Conservation (phyloP, 2,329 filamentous ascomycete genomes). For the Arthroderma sp. region DNA sequence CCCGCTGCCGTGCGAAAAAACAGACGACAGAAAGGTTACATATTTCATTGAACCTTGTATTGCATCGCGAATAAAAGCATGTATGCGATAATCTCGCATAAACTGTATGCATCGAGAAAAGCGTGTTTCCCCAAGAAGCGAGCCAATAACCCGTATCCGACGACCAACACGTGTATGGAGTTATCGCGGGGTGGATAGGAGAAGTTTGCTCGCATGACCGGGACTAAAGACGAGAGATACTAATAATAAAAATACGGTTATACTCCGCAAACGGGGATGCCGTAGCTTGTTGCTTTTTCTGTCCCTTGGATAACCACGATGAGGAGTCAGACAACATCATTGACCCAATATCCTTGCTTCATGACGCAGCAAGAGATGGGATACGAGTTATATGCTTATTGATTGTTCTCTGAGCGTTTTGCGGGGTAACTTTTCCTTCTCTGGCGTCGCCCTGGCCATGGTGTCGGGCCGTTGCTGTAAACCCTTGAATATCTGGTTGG, state of each 20-base stretch:
- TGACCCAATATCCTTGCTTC: background rate
- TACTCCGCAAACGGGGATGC: background rate
- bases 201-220: background rate
- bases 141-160: background rate
- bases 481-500: background rate
- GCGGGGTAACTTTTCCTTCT: background rate
- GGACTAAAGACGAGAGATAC: background rate
- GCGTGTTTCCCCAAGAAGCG: background rate
- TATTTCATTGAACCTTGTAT: background rate
- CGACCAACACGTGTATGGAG: background rate
- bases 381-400: background rate
- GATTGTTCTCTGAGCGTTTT: background rate
- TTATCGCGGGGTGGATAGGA: background rate
- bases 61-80: background rate
- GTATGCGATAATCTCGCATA: background rate
- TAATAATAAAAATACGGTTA: constrained; percentile 2
- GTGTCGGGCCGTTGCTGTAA: background rate
- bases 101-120: background rate
- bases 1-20: background rate
- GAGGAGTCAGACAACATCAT: background rate
- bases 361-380: background rate
- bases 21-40: background rate
- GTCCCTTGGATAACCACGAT: background rate
- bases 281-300: background rate
- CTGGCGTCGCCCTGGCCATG: background rate